phyloP scores from a whole-genome alignment of 2,329 filamentous ascomycete species.

The Tricladium varicosporioides region DNA sequence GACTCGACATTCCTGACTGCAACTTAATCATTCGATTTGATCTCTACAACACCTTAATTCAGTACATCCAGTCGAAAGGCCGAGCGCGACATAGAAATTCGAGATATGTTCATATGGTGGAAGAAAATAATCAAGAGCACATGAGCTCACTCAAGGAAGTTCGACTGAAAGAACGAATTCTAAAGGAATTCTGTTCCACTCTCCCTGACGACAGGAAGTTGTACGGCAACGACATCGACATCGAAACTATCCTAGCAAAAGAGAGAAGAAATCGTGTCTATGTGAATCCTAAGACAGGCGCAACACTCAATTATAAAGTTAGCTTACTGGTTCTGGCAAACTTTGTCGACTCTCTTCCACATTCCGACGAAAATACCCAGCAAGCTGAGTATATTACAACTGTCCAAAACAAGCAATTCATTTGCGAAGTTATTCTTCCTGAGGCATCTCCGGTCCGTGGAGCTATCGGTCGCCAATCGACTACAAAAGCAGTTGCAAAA shows the following conservation, averaged over 20 bases:
- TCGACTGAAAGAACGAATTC: conserved; percentile 55
- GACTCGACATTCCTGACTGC: conserved; percentile 66
- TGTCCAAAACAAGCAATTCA: conserved; percentile 55
- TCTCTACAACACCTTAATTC: conserved; percentile 84
- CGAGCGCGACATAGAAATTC: conserved; percentile 77
- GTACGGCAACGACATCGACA: conserved; percentile 54
- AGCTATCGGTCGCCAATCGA: conserved; percentile 59
- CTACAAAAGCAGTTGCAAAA: conserved; percentile 76
- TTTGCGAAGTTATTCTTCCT: conserved; percentile 79
- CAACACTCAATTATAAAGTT: conserved; percentile 74
- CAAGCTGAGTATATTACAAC: conserved; percentile 61
- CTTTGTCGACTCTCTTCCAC: conserved; percentile 69
- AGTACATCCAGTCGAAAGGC: conserved; percentile 91
- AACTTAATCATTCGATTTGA: conserved; percentile 76
- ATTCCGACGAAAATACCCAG: conserved; percentile 37
- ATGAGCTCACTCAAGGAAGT: conserved; percentile 55
- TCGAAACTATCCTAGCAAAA: conserved; percentile 54
- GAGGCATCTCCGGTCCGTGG: conserved; percentile 68
- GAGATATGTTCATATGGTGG: conserved; percentile 81
- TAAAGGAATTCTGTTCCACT: conserved; percentile 73
- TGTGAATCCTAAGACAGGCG: conserved; percentile 64
- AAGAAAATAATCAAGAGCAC: conserved; percentile 65
- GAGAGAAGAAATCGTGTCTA: conserved; percentile 43
- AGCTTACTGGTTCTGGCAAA: conserved; percentile 69
- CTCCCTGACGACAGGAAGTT: conserved; percentile 75